A percentile compares a stretch with the other conserved stretches of the same genome.
These are phyloP conservation scores for Sporothrix pseudoabietina DNA, from an alignment of 2,329 filamentous ascomycete genomes.

Conservation along the genomic window DNA sequence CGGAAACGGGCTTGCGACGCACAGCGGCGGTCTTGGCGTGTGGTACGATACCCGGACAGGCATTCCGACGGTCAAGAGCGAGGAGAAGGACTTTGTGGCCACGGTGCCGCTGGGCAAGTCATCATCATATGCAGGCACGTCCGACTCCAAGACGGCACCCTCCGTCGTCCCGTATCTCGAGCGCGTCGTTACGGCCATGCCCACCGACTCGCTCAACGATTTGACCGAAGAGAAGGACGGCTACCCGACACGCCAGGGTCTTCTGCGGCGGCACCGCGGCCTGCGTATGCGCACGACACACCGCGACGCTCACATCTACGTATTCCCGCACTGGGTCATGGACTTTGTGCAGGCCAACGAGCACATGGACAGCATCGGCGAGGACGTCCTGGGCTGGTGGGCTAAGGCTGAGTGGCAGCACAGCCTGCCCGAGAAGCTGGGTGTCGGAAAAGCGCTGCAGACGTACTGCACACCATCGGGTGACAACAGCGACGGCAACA, in stretches of 20 bases:
- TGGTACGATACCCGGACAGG: conserved; percentile 86
- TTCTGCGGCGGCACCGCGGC: conserved; percentile 73
- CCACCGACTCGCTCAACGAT: conserved; percentile 86
- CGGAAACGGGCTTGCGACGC: conserved; percentile 39
- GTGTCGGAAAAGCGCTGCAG: conserved; percentile 65
- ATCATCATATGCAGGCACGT: not conserved
- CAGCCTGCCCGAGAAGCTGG: conserved; percentile 76
- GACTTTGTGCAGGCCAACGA: conserved; percentile 80
- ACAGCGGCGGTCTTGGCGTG: conserved; percentile 80
- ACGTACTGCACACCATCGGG: conserved; percentile 38
- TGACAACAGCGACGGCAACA: conserved; percentile 30
- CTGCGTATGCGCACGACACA: conserved; percentile 81
- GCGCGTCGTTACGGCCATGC: conserved; percentile 82
- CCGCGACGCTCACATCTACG: conserved; percentile 90
- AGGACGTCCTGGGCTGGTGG: conserved; percentile 94
- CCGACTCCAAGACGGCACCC: conserved; percentile 44
- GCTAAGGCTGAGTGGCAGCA: conserved; percentile 91
- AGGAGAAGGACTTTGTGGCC: conserved; percentile 90
- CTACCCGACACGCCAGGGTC: conserved; percentile 72
- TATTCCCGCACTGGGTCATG: conserved; percentile 89
- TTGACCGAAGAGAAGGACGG: conserved; percentile 73
- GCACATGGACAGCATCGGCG: conserved; percentile 81
- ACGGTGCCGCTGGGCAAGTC: conserved; percentile 62
- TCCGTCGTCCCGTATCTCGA: conserved; percentile 69
- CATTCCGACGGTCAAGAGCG: conserved; percentile 72